Evolutionary conservation across 2,329 filamentous ascomycete species (phyloP), one percentile per base, ranked within the genome.

Genomic region (Escovopsis sp.): DNA sequence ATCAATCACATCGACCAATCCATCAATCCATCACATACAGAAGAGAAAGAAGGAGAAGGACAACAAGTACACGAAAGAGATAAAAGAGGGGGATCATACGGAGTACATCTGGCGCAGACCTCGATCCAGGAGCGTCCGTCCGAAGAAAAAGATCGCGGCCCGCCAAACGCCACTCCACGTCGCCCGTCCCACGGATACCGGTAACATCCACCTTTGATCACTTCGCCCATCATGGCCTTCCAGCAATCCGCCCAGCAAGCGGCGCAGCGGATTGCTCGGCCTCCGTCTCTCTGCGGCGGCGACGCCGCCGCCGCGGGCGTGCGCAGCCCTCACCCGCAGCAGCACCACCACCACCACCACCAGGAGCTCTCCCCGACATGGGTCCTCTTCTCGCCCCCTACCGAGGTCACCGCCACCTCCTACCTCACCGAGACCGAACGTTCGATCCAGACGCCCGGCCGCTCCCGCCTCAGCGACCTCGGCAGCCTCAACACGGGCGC

Each of bases 341-440:
- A 6, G 6, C 28, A 30, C 2, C 28, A 30, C 2, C 28, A 30
- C 2, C 28, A 30, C 1, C 28, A 30, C 6, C 28, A 6, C 28
- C 28, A 30, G 28, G 77, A 84, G 47, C 82, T 88, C 50, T 82
- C 85, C 11, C 82, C 91, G 61, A 89, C 94, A 73, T 98, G 91
- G 91, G 82, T 96, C 43, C 77, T 98, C 49, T 98, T 98, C 68
- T 85, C 87, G 7, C 85, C 85, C 2, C 71, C 72, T 8, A 78
- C 79, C 48, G 73, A 80, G 32, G 64, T 63, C 38, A 73, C 71
- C 4, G 80, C 82, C 18, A 72, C 72, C 10, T 78, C 78, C 5
- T 79, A 82, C 47, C 72, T 80, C 41, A 85, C 80, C 37, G 78
- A 84, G 33, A 77, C 78, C 59, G 59, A 84, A 61, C 55, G 73